Evolutionary conservation across 1,284 basidiomycete genomes (phyloP), one percentile per base, ranked within the genome.

Genomic region (Rhodotorula sp.): DNA sequence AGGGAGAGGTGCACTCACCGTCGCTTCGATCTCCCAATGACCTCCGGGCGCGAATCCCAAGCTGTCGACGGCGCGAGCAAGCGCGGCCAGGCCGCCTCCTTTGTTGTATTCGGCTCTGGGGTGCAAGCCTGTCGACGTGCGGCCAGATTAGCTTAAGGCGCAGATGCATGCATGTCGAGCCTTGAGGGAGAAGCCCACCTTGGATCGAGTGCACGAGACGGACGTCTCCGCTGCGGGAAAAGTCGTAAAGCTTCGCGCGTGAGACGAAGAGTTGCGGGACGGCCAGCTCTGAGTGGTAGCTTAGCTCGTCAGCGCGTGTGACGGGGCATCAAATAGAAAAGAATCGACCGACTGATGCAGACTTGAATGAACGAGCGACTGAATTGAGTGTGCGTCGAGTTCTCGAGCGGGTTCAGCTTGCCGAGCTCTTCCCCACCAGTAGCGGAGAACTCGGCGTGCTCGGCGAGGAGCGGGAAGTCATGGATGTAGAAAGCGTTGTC

Each of bases 401-500:
- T 76, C 18, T 66, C 51, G 49, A 57, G 57, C 15, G 73, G 69
- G 22, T 33, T 42, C 6, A 4, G 4, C 14, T 45, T 46, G 22
- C 57, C 65, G 17, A 20, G 14, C 30, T 3, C 55, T 45, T 49
- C 26, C 14, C 37, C 37, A 14, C 37, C 37, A 42, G 1, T 3
- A 42, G 37, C 37, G 14, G 37, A 42, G 3, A 42, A 42, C 37
- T 42, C 37, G 37, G 37, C 37, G 10, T 42, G 37, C 37, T 26
- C 3, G 6, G n/a, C 24, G 49, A n/a, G 7, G 56, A 15, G 45
- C 4, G 75, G 72, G 42, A 76, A 76, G 62, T 76, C 75, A 22
- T 74, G 70, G 17, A 74, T 58, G 62, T 68, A 76, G 60, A 74
- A 51, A n/a, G 69, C 68, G 56, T 76, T 76, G 64, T 76, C 75